phyloP scores from a whole-genome alignment of 2,329 filamentous ascomycete species.

The Neoarthrinium moseri region DNA sequence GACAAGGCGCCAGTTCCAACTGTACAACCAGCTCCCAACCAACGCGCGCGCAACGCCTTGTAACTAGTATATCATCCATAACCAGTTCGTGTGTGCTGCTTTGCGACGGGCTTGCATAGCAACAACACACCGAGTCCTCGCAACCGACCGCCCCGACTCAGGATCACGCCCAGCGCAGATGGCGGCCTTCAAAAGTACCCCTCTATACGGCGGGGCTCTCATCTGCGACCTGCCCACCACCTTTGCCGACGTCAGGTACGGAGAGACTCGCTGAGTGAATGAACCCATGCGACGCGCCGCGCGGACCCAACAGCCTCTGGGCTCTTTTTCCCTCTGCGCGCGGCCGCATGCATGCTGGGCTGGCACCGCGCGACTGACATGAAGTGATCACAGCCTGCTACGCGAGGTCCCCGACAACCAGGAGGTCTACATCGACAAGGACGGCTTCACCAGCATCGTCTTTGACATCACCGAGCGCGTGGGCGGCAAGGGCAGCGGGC shows the following conservation, averaged over 20 bases:
- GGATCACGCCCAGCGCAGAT: too few relatives aligned
- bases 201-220: conserved; percentile 73
- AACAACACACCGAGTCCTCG: too few relatives aligned
- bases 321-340: too few relatives aligned
- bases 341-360: too few relatives aligned
- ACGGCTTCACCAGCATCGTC: conserved; percentile 83
- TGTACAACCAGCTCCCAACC: background rate
- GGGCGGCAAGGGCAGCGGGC: conserved; percentile 47
- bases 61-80: too few relatives aligned
- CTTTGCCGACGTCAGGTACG: conserved; percentile 72
- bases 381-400: conserved; percentile 52
- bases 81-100: too few relatives aligned
- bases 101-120: too few relatives aligned
- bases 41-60: too few relatives aligned
- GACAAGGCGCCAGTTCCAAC: background rate
- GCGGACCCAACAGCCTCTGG: too few relatives aligned
- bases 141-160: too few relatives aligned
- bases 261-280: conserved; percentile 1
- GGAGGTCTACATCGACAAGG: conserved; percentile 84
- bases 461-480: conserved; percentile 89
- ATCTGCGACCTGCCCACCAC: conserved; percentile 64
- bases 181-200: conserved; percentile 49
- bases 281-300: background rate
- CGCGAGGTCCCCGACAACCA: conserved; percentile 83
- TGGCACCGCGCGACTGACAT: background rate